These are phyloP conservation scores for Epichloe bromicola DNA, from an alignment of 2,329 filamentous ascomycete species.

Conservation along the genomic window DNA sequence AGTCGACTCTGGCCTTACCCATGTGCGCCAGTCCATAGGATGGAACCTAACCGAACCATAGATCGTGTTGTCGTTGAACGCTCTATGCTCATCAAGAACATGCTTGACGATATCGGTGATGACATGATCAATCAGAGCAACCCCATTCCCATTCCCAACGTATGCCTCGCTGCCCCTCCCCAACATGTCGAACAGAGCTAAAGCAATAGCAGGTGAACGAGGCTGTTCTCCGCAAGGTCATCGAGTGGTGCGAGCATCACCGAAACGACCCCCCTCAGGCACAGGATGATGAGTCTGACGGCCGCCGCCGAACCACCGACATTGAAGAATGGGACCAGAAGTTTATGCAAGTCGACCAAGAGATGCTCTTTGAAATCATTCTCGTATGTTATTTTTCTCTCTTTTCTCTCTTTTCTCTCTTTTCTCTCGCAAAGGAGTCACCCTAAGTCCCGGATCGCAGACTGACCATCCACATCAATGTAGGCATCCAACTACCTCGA, in stretches of 20 bases:
- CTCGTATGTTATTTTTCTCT: constrained; percentile 47
- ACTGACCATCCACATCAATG: background rate
- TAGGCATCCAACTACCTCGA: constrained; percentile 97
- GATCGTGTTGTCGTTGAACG: constrained; percentile 80
- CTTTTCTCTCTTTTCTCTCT: background rate
- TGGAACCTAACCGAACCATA: constrained; percentile 17
- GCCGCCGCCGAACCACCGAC: constrained; percentile 94
- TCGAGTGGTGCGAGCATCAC: constrained; percentile 97
- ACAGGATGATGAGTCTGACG: constrained; percentile 82
- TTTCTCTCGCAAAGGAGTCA: background rate
- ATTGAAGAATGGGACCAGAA: constrained; percentile 99
- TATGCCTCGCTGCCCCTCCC: constrained; percentile 22
- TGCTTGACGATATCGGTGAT: constrained; percentile 85
- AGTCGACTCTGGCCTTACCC: constrained; percentile 12
- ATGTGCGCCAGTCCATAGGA: background rate
- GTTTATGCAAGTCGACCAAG: constrained; percentile 99
- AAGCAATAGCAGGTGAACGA: constrained; percentile 63
- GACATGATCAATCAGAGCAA: constrained; percentile 39
- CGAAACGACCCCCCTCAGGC: constrained; percentile 72
- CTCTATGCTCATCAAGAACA: constrained; percentile 93
- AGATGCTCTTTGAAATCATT: constrained; percentile 99
- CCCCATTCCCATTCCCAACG: constrained; percentile 80
- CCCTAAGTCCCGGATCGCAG: background rate
- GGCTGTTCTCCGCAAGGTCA: constrained; percentile 83
- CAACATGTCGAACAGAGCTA: background rate